These are phyloP conservation scores for Aspergillus bertholletiae DNA, from an alignment of 495 filamentous ascomycete species.

Conservation along the genomic window DNA sequence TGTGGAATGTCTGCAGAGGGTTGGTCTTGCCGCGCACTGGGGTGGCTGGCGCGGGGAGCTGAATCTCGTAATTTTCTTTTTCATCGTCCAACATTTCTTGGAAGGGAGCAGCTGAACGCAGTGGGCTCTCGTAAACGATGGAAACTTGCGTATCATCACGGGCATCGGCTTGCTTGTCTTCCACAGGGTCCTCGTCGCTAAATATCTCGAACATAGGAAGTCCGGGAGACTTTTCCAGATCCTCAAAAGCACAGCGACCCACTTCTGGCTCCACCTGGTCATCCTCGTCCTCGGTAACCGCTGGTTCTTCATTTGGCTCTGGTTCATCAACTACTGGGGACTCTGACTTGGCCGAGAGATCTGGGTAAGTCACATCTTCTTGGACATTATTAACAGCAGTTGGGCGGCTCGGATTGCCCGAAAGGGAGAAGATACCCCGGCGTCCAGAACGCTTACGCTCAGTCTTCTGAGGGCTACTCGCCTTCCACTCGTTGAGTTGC, in stretches of 20 bases:
- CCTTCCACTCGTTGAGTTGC: conserved; percentile 58
- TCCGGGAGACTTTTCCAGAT: conserved; percentile 1
- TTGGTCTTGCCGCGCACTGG: conserved; percentile 24
- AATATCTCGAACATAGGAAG: conserved; percentile 15
- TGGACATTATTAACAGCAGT: conserved; percentile 11
- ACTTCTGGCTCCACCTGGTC: neutral
- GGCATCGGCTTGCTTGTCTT: neutral
- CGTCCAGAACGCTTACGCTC: conserved; percentile 30
- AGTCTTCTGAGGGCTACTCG: conserved; percentile 46
- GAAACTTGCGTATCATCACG: conserved; percentile 15
- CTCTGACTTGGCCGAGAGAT: conserved; percentile 19
- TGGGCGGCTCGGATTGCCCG: conserved; percentile 13
- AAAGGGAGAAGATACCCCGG: conserved; percentile 45
- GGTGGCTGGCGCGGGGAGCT: conserved; percentile 30
- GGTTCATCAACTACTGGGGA: conserved; percentile 5
- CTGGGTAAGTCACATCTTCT: conserved; percentile 24
- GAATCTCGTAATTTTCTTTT: conserved; percentile 29
- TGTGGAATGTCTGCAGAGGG: conserved; percentile 54
- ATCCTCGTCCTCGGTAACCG: neutral
- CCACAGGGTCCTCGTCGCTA: conserved; percentile 4
- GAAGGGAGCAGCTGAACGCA: neutral
- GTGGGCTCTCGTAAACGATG: neutral
- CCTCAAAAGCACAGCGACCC: neutral
- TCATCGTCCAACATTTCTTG: conserved; percentile 19
- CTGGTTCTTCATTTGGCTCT: neutral